Evolutionary conservation across 1,284 basidiomycete genomes (phyloP), one percentile per base, ranked within the genome.

Genomic region (Boletus smithii): DNA sequence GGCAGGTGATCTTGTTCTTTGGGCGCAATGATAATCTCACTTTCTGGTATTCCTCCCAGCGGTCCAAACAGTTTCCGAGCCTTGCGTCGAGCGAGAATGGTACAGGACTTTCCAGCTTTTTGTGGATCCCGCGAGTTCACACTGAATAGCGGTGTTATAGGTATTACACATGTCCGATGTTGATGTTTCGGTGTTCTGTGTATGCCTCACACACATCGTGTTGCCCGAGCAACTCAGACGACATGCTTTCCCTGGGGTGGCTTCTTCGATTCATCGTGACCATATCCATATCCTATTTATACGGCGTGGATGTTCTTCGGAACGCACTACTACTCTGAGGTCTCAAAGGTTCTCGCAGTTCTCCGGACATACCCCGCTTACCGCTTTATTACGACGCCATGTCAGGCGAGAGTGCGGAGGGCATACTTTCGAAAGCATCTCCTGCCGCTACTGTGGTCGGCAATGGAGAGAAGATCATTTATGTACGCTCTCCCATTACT

Each of bases 281-380:
- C 16, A n/a, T n/a, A 17, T 11, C 27, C 20, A 36, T 29, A 18
- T 26, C 42, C 24, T 57, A 60, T 42, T 48, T 57, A 60, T 60
- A 58, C 34, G 10, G 36, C 13, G 16, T 16, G 9, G 18, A 40
- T 24, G 17, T 42, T 14, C 5, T 17, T 37, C 18, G 20, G 13
- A 4, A 17, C 6, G n/a, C n/a, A n/a, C n/a, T n/a, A n/a, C n/a
- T n/a, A n/a, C n/a, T n/a, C n/a, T n/a, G n/a, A n/a, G n/a, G n/a
- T n/a, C n/a, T n/a, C n/a, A n/a, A n/a, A n/a, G n/a, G n/a, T n/a
- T n/a, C n/a, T n/a, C n/a, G n/a, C n/a, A 22, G 1, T 38, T 53
- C 22, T 20, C 13, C 22, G 13, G 13, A 9, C 26, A 24, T 38
- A 26, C 8, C 29, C 22, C 29, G 5, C 38, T 18, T 11, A 20